These are phyloP conservation scores for Penicillium salamii DNA, from an alignment of 495 filamentous ascomycete species.

Conservation along the genomic window DNA sequence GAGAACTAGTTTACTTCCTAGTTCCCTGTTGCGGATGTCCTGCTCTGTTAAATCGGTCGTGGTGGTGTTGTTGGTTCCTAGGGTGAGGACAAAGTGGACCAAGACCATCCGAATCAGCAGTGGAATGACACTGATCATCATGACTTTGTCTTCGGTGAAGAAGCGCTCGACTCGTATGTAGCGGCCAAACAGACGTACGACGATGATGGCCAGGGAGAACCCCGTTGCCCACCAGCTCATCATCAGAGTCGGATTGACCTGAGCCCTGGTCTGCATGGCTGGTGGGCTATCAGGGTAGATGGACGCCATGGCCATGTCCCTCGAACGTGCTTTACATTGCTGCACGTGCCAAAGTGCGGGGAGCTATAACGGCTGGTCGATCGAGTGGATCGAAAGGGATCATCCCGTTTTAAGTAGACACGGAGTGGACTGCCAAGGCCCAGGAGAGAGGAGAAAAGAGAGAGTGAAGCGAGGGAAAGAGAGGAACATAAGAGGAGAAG, in stretches of 20 bases:
- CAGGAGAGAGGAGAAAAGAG: neutral
- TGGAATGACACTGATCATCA: slow-evolving; percentile 76
- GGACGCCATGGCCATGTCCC: slow-evolving; percentile 22
- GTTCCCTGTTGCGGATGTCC: slow-evolving; percentile 41
- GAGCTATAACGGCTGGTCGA: slow-evolving; percentile 8
- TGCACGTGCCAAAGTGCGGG: slow-evolving; percentile 18
- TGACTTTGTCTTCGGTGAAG: slow-evolving; percentile 84
- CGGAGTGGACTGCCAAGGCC: too few species aligned
- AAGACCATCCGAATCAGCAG: slow-evolving; percentile 78
- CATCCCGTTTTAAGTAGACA: too few species aligned
- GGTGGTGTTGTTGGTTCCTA: slow-evolving; percentile 80
- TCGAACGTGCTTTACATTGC: slow-evolving; percentile 31
- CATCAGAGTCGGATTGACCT: slow-evolving; percentile 75
- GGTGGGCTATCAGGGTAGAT: slow-evolving; percentile 49
- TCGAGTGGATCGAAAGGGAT: neutral
- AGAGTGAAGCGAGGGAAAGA: neutral
- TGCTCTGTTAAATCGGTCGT: slow-evolving; percentile 35
- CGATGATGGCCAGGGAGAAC: slow-evolving; percentile 78
- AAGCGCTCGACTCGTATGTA: slow-evolving; percentile 77
- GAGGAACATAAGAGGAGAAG: slow-evolving; percentile 1
- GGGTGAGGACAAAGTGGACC: slow-evolving; percentile 78
- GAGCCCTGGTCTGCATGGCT: slow-evolving; percentile 44
- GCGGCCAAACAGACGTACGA: slow-evolving; percentile 71
- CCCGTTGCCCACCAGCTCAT: slow-evolving; percentile 93
- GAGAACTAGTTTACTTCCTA: slow-evolving; percentile 54